These are phyloP conservation scores for Pelagomonas calceolata DNA, from an alignment of 108 stramenopile genomes.

Conservation along the genomic window DNA sequence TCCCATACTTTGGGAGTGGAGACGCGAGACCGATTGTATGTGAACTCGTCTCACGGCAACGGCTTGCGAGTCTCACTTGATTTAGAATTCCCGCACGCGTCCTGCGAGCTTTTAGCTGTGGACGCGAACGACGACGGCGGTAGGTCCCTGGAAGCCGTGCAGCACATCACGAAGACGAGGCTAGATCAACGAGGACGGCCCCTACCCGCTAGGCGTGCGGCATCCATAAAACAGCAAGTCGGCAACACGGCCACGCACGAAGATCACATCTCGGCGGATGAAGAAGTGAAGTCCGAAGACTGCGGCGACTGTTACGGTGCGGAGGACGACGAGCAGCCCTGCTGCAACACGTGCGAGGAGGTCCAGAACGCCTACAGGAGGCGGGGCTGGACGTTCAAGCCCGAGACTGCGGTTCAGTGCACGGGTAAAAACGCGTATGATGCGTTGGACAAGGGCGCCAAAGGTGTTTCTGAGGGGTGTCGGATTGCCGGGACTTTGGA, in stretches of 20 bases:
- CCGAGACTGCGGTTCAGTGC: conserved; percentile 52
- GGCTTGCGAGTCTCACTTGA: conserved; percentile 80
- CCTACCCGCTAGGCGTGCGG: conserved; percentile 13
- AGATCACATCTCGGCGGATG: conserved; percentile 38
- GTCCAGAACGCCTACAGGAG: conserved; percentile 75
- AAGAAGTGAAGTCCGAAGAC: conserved; percentile 24
- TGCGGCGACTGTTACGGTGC: conserved; percentile 96
- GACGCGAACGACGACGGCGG: conserved; percentile 85
- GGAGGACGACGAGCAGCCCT: conserved; percentile 39
- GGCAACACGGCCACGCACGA: conserved; percentile 58
- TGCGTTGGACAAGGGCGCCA: conserved; percentile 25
- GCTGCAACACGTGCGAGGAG: conserved; percentile 91
- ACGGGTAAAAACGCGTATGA: conserved; percentile 13
- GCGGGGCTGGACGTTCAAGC: conserved; percentile 72
- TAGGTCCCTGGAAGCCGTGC: conserved; percentile 54
- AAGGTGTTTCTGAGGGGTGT: conserved; percentile 46
- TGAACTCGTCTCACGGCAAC: conserved; percentile 61
- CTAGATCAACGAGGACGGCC: conserved; percentile 30
- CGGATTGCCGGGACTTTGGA: conserved; percentile 74
- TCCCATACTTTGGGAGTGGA: conserved; percentile 20
- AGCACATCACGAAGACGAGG: conserved; percentile 70
- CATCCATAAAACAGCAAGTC: conserved; percentile 53
- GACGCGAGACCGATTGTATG: conserved; percentile 47
- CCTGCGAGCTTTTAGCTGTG: conserved; percentile 63
- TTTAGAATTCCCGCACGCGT: conserved; percentile 60